These are phyloP conservation scores for Beauveria varroae DNA, from an alignment of 2,329 filamentous ascomycete genomes.

Conservation along the genomic window DNA sequence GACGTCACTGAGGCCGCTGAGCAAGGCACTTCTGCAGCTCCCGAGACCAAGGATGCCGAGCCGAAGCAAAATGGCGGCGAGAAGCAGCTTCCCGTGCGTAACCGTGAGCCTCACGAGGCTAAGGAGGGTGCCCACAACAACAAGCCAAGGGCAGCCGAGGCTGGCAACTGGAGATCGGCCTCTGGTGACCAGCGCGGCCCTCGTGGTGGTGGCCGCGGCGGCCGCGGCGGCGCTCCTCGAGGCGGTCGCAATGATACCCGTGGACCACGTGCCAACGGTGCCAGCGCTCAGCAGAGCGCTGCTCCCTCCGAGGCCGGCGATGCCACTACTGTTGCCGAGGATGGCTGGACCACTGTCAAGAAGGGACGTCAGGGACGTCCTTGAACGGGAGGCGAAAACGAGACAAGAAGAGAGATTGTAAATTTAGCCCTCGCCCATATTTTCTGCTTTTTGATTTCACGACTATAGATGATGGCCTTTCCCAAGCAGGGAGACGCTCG, in stretches of 20 bases:
- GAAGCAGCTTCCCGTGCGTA: slow-evolving; percentile 37
- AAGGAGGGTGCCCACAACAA: slow-evolving; percentile 36
- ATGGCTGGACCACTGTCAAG: slow-evolving; percentile 57
- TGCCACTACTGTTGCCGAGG: slow-evolving; percentile 41
- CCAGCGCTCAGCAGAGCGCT: slow-evolving; percentile 31
- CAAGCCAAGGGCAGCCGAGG: slow-evolving; percentile 50
- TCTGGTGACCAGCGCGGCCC: slow-evolving; percentile 40
- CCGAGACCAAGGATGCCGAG: slow-evolving; percentile 17
- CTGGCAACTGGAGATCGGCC: slow-evolving; percentile 52
- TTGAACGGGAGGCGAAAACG: slow-evolving; percentile 12
- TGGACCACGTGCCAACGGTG: slow-evolving; percentile 42
- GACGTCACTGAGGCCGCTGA: slow-evolving; percentile 11
- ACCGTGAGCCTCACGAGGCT: slow-evolving; percentile 31
- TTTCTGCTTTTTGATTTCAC: slow-evolving; percentile 22
- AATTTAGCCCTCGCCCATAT: slow-evolving; percentile 26
- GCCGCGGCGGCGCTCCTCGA: slow-evolving; percentile 26
- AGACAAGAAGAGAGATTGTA: slow-evolving; percentile 22
- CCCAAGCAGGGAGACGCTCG: not conserved
- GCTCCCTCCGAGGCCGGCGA: slow-evolving; percentile 24
- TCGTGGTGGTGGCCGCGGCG: slow-evolving; percentile 29
- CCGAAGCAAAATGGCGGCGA: slow-evolving; percentile 25
- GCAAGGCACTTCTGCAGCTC: slow-evolving; percentile 21
- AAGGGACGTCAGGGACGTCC: slow-evolving; percentile 30
- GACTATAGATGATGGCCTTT: slow-evolving; percentile 24
- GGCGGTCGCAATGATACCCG: slow-evolving; percentile 35